phyloP scores from a whole-genome alignment of 2,329 filamentous ascomycete species.

The Fusarium dimerum region DNA sequence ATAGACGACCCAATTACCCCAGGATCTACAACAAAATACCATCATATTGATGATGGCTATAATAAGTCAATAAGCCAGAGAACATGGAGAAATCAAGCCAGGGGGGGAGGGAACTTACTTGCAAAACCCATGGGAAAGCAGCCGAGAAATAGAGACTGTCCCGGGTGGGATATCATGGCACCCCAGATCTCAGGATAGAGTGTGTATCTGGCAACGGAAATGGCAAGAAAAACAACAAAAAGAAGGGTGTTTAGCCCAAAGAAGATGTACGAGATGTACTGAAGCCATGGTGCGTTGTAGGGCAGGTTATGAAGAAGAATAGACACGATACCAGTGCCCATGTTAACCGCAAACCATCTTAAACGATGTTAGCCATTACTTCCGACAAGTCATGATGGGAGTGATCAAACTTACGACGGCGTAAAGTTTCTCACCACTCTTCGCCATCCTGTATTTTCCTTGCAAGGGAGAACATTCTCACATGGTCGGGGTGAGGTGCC shows the following conservation, averaged over 20 bases:
- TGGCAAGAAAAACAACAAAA: constrained; percentile 54
- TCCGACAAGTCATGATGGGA: neutral
- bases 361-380: constrained; percentile 5
- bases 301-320: constrained; percentile 64
- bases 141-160: constrained; percentile 68
- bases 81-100: neutral
- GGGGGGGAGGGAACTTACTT: constrained; percentile 36
- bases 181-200: constrained; percentile 67
- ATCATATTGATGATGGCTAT: constrained; percentile 64
- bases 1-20: constrained; percentile 58
- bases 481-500: constrained; percentile 12
- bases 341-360: constrained; percentile 59
- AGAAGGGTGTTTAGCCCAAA: constrained; percentile 61
- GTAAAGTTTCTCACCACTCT: constrained; percentile 54
- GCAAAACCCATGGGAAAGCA: constrained; percentile 70
- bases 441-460: constrained; percentile 43
- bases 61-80: constrained; percentile 6
- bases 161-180: constrained; percentile 66
- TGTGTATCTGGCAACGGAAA: constrained; percentile 61
- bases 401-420: constrained; percentile 46
- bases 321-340: constrained; percentile 70
- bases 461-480: constrained; percentile 25
- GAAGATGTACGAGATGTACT: constrained; percentile 60
- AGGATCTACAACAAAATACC: constrained; percentile 61
- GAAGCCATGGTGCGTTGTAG: constrained; percentile 58